Base-by-base conservation (phyloP, 805 yeast species). In the Candida germanica region DNA sequence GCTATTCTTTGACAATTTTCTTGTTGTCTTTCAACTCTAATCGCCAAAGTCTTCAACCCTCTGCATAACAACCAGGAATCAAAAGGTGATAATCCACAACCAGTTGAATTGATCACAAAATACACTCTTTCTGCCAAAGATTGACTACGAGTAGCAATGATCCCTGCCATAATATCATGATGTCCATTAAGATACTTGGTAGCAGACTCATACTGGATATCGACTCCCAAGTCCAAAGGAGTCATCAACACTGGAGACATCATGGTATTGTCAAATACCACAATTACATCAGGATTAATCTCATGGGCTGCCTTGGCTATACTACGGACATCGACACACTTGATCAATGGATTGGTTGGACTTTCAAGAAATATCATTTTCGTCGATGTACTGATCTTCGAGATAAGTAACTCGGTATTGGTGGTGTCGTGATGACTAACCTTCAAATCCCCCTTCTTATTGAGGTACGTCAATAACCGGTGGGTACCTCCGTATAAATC, bases 161-260 rank as follows among this genome's bases (percentile, higher is more conserved):
- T 79, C 39, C 98, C 98, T 16, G 96, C 96, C 98, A 89, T 89
- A 50, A 89, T 77, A 58, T 91, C 97, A 60, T 89, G 98, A 58
- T 89, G 98, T 6, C 96, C 96, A 51, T 88, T 84, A 48, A 89
- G 69, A 55, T 86, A 89, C 61, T 89, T 89, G 28, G 98, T 89
- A 11, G 94, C 97, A 9, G 91, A 80, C 58, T 89, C 98, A 58
- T 89, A 91, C 39, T 86, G 95, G 39, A 89, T 85, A 56, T 89
- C 97, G 25, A 80, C 91, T 6, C 93, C 94, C 47, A 84, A 74
- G 48, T 85, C 87, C 46, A 89, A 69, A 4, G 98, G 97, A 16
- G 82, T 73, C 80, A 86, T 80, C 51, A 82, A 71, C 43, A 89
- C 61, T 9, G 97, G 97, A 19, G 95, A 81, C 94, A 89, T 83